Base-by-base conservation (phyloP, 2,329 filamentous ascomycete genomes). In the Colletotrichum falcatum region DNA sequence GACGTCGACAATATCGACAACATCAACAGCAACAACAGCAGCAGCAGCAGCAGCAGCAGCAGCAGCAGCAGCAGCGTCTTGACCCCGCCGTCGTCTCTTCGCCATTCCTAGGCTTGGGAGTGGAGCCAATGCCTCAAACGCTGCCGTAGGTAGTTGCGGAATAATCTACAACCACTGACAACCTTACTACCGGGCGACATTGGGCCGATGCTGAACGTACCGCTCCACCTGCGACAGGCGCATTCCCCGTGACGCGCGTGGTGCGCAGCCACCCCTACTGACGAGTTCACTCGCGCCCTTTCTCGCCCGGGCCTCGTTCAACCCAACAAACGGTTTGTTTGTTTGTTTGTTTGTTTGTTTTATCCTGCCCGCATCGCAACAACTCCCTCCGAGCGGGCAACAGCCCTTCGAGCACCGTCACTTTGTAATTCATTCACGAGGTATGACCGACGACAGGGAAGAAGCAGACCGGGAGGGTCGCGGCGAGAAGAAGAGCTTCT, bases 401-500 rank as follows among this genome's bases (percentile, higher is more conserved):
- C 39, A 12, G 26, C 30, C 39, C 28, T 56, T 37, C 20, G 60
- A 65, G 53, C 23, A 35, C 28, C 2, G n/a, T 39, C 51, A 18
- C 23, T 37, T 16, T 62, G 61, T 60, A 65, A 63, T 54, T 64
- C 12, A 30, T 63, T 54, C 65, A 73, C 72, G 65, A 65, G 69
- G 55, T 73, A 81, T 80, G 79, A 76, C 80, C 61, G 79, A 80
- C 61, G 76, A 76, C 61, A 74, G 73, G 56, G 77, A 78, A 53
- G 53, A 58, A n/a, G n/a, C n/a, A 48, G 58, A 68, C 28, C 58
- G 64, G 59, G 64, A 71, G 55, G 59, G 68, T 49, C 77, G 65
- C n/a, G 72, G 74, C 62, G 81, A 81, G 74, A 84, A 83, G 78
- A 84, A 82, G 74, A 79, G 83, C 59, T 84, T 87, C 71, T 85